These are phyloP conservation scores for Strobilomyces dryophilus DNA, from an alignment of 768 basidiomycete species.

Conservation along the genomic window DNA sequence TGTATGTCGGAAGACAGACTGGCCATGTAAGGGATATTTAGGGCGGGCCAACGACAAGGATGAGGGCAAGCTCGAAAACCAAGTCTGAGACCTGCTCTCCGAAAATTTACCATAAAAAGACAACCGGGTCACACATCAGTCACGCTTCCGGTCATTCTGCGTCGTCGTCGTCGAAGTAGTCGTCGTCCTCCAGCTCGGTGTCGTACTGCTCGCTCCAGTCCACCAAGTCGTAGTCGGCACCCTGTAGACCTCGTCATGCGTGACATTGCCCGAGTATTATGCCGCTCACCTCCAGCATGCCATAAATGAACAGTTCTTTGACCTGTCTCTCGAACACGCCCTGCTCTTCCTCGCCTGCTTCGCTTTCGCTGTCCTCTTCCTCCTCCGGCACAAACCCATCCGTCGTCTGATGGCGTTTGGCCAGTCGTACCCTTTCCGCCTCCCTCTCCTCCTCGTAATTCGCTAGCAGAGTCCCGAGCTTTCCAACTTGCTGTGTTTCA, in stretches of 20 bases:
- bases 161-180: constrained; percentile 65
- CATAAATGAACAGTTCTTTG: constrained; percentile 73
- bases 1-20: constrained; percentile 42
- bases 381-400: constrained; percentile 55
- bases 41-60: constrained; percentile 36
- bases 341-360: constrained; percentile 48
- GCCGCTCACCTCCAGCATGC: constrained; percentile 60
- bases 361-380: constrained; percentile 58
- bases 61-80: constrained; percentile 38
- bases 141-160: constrained; percentile 34
- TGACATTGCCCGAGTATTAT: not conserved
- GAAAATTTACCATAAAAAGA: constrained; percentile 14
- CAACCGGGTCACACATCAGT: not conserved
- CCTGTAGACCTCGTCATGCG: constrained; percentile 35
- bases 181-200: constrained; percentile 52
- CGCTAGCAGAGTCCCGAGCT: constrained; percentile 60
- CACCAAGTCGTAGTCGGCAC: constrained; percentile 62
- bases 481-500: constrained; percentile 57
- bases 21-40: constrained; percentile 33
- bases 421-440: constrained; percentile 51
- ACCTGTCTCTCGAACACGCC: constrained; percentile 54
- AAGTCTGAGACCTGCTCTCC: constrained; percentile 1
- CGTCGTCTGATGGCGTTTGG: constrained; percentile 39
- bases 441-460: constrained; percentile 78
- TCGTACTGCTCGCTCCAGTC: constrained; percentile 78